Base-by-base conservation (phyloP, 495 filamentous ascomycete genomes). In the Lentithecium fluviatile region DNA sequence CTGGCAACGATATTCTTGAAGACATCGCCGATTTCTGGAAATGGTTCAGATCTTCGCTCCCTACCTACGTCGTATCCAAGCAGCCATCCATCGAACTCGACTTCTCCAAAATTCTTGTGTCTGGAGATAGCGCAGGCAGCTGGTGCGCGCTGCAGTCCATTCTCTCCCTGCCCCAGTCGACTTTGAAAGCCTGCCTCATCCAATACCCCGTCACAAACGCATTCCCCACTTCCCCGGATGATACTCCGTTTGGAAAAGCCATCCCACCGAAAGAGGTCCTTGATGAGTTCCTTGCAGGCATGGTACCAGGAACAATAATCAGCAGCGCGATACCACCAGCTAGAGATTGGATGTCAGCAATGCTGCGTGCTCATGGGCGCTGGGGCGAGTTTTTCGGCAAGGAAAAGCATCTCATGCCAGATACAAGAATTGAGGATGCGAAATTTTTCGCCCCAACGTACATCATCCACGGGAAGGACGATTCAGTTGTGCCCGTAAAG, bases 121-220 rank as follows among this genome's bases (percentile, higher is more conserved):
- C n/a, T 8, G 52, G 52, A 13, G 52, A 56, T 19, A 56, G 52
- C 37, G 52, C 52, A 43, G 52, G 52, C 23, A 37, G 52, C 21
- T 56, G 19, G 15, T 23, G 12, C 6, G 52, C 52, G 8, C 34
- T 56, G 20, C 52, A 56, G 37, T 56, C 52, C 20, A 37, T 29
- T 7, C 52, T 56, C 34, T 21, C 36, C 20, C 34, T 11, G 6
- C 52, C 52, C 7, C 12, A 43, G 20, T 10, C 7, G 13, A 43
- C 19, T 6, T 25, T 56, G 13, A 20, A 29, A 17, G 52, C 52
- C 13, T 10, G 12, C 36, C 34, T 56, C 7, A 21, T 29, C 19
- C 52, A 56, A 20, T 56, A 56, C 26, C 52, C 52, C 38, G 15
- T 56, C 7, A 29, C 23, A 23, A 20, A 45, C 34, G 20, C 15